Evolutionary conservation across 2,329 filamentous ascomycete genomes (phyloP).

Genomic region (Ophiostoma sp.): DNA sequence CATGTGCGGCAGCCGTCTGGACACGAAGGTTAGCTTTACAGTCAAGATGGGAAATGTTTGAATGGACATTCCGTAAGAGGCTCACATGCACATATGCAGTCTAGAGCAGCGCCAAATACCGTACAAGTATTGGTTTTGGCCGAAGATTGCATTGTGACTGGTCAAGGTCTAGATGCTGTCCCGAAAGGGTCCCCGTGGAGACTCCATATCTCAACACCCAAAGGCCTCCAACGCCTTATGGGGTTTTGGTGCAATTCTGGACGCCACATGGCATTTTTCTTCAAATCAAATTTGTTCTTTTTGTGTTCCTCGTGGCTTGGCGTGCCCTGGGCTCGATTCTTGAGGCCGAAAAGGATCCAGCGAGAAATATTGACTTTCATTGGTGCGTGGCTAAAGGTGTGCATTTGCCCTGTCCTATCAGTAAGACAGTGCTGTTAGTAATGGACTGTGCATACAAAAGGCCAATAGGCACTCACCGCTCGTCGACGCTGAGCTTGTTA

Average conservation of each 20-base stretch:
- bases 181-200: background rate
- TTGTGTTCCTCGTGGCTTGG: background rate
- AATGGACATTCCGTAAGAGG: background rate
- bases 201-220: background rate
- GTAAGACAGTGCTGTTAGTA: background rate
- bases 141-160: background rate
- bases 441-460: background rate
- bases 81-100: background rate
- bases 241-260: background rate
- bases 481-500: background rate
- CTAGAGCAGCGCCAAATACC: background rate
- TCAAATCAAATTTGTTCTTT: background rate
- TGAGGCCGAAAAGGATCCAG: background rate
- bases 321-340: background rate
- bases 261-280: background rate
- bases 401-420: background rate
- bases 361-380: background rate
- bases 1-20: background rate
- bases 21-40: background rate
- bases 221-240: conserved; percentile 6
- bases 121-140: background rate
- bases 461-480: background rate
- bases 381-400: background rate
- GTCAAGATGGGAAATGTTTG: background rate
- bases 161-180: background rate